phyloP scores from a whole-genome alignment of 2,329 filamentous ascomycete species.

The Colletotrichum filicis region DNA sequence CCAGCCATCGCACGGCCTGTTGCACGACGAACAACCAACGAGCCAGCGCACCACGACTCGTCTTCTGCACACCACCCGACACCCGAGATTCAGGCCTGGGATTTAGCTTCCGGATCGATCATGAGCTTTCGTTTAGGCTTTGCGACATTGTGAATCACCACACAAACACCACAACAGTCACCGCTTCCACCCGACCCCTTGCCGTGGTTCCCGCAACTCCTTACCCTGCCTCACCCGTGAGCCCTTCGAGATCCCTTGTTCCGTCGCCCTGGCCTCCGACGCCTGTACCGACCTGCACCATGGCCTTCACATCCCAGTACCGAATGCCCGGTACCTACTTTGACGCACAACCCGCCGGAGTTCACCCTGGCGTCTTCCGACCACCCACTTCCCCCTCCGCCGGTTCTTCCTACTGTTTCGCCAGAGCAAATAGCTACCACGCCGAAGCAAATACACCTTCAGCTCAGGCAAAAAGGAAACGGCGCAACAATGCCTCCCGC shows the following conservation, averaged over 20 bases:
- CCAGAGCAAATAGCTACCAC: conserved; percentile 50
- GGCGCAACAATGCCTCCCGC: conserved; percentile 41
- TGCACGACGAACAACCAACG: conserved; percentile 3
- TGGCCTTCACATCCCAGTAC: conserved; percentile 46
- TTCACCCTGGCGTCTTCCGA: conserved; percentile 59
- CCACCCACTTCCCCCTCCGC: conserved; percentile 51
- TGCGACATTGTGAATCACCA: conserved; percentile 31
- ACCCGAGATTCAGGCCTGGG: conserved; percentile 13
- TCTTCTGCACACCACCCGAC: not conserved
- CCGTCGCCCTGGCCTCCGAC: not conserved
- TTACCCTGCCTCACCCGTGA: not conserved
- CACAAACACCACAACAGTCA: not conserved
- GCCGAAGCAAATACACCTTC: conserved; percentile 46
- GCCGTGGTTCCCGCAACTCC: not conserved
- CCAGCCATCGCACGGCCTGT: conserved; percentile 5
- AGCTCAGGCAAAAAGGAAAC: conserved; percentile 60
- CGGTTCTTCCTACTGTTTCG: conserved; percentile 43
- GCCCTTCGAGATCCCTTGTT: not conserved
- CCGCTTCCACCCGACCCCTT: not conserved
- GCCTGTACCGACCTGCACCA: conserved; percentile 25
- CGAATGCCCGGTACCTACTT: conserved; percentile 49
- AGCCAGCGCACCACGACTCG: not conserved
- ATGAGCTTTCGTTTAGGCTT: conserved; percentile 24
- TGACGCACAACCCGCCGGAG: conserved; percentile 44
- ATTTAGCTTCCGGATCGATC: conserved; percentile 1